Evolutionary conservation across 495 filamentous ascomycete species (phyloP), one percentile per base, ranked within the genome.

Genomic region (Penicillium canescens): DNA sequence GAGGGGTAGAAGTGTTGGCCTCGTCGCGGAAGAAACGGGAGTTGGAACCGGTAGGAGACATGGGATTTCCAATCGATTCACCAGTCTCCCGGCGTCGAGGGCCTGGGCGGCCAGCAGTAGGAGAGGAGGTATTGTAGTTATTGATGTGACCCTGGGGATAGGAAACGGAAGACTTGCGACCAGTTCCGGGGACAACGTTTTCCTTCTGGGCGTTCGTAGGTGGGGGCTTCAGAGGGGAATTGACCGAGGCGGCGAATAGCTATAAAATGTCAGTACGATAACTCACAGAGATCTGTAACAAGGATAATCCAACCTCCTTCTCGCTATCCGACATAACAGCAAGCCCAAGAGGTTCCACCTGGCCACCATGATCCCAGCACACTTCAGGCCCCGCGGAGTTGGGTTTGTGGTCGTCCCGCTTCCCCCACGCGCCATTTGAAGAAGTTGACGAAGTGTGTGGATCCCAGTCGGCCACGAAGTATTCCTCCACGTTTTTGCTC

Each of bases 151-250:
- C 67, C 56, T 83, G 71, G 21, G 73, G 74, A 45, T 86, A 82
- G 6, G 89, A 90, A 21, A 96, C 66, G 1, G 91, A 96, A 11
- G 82, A 73, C 70, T 93, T 95, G 46, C 92, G 88, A 46, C 82
- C 78, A 34, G 79, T 63, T 41, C 75, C 78, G 16, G 81, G 76
- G n/a, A 71, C 73, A 36, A 73, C 75, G 37, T 77, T 82, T 41
- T 95, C 90, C 62, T 96, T 92, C 56, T 79, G 83, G 42, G 76
- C 68, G 52, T 78, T 84, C 59, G 87, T 88, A 38, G 83, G 82
- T 6, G 89, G 91, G 12, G 89, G 88, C 70, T 97, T 98, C 39
- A 97, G 74, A 20, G 91, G 86, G 12, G 94, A 97, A 67, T 98
- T 98, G 59, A 98, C 90, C 42, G 93, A 92, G 38, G 80, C 79